Conservation (phyloP, 495 filamentous ascomycete genomes). For the Tuber melanosporum region DNA sequence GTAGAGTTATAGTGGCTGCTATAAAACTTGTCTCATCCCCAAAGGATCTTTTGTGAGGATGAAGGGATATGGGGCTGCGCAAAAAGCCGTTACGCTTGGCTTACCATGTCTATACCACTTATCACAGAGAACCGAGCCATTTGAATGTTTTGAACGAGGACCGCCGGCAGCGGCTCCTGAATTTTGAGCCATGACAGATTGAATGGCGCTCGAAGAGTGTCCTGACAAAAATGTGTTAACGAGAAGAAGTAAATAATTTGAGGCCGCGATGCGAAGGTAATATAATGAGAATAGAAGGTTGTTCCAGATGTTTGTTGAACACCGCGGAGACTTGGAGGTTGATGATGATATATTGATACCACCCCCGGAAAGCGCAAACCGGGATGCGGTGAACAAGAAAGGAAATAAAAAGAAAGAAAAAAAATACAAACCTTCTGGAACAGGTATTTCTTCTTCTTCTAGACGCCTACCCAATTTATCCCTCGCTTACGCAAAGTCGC, state of each 20-base stretch:
- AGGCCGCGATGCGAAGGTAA: background rate
- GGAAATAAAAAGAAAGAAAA: no score
- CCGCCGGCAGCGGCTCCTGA: background rate
- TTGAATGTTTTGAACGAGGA: background rate
- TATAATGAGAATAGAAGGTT: background rate
- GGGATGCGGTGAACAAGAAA: background rate
- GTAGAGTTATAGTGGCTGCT: background rate
- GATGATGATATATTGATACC: background rate
- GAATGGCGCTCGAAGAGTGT: background rate
- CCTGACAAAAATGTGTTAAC: background rate
- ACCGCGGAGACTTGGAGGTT: background rate
- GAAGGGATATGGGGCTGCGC: background rate
- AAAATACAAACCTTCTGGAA: background rate
- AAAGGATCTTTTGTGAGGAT: background rate
- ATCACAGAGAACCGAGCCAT: constrained; percentile 28
- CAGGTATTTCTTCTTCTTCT: background rate
- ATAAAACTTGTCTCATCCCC: background rate
- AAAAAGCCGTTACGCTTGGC: background rate
- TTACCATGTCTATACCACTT: constrained; percentile 23
- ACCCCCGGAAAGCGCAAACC: background rate
- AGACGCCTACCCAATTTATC: background rate
- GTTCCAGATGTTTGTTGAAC: background rate
- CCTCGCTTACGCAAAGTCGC: background rate
- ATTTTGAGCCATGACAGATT: background rate
- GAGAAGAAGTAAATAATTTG: background rate